Evolutionary conservation across 2,329 filamentous ascomycete species (phyloP).

Genomic region (Aspergillus aculeatus): DNA sequence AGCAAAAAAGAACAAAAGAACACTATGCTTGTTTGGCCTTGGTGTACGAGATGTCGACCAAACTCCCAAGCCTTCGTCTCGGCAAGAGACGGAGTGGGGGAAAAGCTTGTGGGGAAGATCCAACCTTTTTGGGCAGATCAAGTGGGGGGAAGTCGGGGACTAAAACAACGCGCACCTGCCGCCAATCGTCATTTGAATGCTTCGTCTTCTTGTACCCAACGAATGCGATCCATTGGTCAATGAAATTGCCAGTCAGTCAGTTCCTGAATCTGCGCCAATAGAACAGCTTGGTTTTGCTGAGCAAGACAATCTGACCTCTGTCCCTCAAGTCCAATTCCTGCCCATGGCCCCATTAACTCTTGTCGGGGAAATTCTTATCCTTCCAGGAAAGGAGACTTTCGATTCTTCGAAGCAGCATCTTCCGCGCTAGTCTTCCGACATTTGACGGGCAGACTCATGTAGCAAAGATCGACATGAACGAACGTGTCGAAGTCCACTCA

Average conservation of each 20-base stretch:
- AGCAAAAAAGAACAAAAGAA: neutral
- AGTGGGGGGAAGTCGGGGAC: constrained; percentile 3
- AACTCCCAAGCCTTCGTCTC: neutral
- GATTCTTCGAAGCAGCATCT: neutral
- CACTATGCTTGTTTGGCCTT: neutral
- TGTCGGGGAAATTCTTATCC: constrained; percentile 2
- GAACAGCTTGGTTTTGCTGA: neutral
- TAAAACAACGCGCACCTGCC: constrained; percentile 7
- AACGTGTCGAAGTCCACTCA: neutral
- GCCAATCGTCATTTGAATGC: constrained; percentile 10
- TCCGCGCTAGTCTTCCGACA: neutral
- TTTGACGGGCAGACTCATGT: neutral
- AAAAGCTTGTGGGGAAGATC: constrained; percentile 5
- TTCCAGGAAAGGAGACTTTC: neutral
- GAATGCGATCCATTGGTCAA: neutral
- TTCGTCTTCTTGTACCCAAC: neutral
- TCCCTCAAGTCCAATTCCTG: neutral
- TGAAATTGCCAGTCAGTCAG: neutral
- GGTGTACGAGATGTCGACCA: neutral
- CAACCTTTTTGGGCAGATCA: constrained; percentile 5
- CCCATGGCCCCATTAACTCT: constrained; percentile 1
- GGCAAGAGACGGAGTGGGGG: constrained; percentile 5
- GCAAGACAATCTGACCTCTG: constrained; percentile 4
- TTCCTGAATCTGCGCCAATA: constrained; percentile 3
- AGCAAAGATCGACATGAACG: neutral